Evolutionary conservation across 192 early-diverging fungal species (phyloP), one percentile per base, ranked within the genome.

Genomic region (Anaeromyces robustus): DNA sequence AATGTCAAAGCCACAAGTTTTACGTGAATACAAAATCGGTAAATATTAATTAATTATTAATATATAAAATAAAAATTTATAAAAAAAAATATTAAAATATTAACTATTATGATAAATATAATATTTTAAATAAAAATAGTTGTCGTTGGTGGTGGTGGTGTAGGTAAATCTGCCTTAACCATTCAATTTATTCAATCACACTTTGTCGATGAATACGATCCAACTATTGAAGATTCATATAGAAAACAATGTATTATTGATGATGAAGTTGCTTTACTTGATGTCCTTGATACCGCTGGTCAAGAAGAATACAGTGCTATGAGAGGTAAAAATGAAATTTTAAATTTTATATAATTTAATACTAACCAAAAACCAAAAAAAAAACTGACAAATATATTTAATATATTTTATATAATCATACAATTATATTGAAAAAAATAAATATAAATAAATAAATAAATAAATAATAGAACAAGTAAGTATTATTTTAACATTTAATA

Each of bases 171-270:
- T 29, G 95, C 95, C 78, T 86, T 97, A 79, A 96, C 95, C 1
- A 96, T 96, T 77, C 94, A 94, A 81, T 97, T 96, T 85, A 95
- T 97, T 39, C 96, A 96, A 84, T 94, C 93, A 0, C 92, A 94
- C 31, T 97, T 89, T 79, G 89, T 87, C 14, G 90, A 91, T 84
- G 86, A 90, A 83, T 90, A 90, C 80, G 89, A 90, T 83, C 89
- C 89, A 28, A 90, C 89, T 29, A 90, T 90, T 77, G 89, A 90
- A 81, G 89, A 90, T 79, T 89, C 86, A 17, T 96, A 97, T 88
- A 89, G 94, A 82, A 96, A 96, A 83, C 92, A 95, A 83, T 94
- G 92, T 80, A 86, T 91, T 79, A 91, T 97, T 22, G 95, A 97
- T 82, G 89, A 87, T 80, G 90, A 93, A 81, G 88, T 88, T 52